Evolutionary conservation across 1,284 basidiomycete species (phyloP).

Genomic region (Fistulina hepatica): DNA sequence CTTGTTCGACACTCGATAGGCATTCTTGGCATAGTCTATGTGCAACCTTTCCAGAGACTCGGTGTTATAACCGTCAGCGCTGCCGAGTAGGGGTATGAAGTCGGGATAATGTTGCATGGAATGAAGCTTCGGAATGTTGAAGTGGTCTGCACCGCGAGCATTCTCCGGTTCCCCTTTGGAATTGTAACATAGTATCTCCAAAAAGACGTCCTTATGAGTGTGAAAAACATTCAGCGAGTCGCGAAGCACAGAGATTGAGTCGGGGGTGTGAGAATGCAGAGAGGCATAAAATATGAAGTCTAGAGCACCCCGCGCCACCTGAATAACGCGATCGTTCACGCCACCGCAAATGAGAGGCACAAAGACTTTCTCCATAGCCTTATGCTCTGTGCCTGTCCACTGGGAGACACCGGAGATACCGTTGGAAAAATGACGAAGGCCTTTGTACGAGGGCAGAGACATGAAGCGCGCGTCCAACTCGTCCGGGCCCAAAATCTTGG

Average conservation of each 20-base stretch:
- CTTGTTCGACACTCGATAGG: constrained; percentile 4
- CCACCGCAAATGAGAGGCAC: constrained; percentile 14
- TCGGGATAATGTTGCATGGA: not conserved
- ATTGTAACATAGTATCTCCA: no score
- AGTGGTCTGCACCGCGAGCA: constrained; percentile 13
- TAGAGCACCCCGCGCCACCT: constrained; percentile 13
- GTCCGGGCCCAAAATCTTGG: constrained; percentile 4
- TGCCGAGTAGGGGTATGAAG: constrained; percentile 14
- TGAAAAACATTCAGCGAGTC: constrained; percentile 19
- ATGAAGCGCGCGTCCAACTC: constrained; percentile 19
- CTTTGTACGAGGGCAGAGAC: constrained; percentile 14
- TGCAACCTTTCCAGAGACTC: constrained; percentile 1
- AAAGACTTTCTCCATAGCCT: constrained; percentile 17
- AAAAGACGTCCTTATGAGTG: constrained; percentile 21
- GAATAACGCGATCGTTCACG: constrained; percentile 8
- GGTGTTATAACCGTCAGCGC: constrained; percentile 3
- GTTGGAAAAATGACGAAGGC: constrained; percentile 19
- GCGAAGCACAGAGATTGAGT: constrained; percentile 15
- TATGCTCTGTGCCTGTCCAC: constrained; percentile 18
- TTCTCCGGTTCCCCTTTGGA: no score
- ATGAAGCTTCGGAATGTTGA: constrained; percentile 21
- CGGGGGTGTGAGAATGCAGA: constrained; percentile 14
- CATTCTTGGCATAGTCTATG: not conserved
- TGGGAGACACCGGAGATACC: constrained; percentile 18
- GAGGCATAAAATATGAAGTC: constrained; percentile 21